A percentile compares a stretch with the other conserved stretches of the same genome.
Evolutionary conservation across 2,329 filamentous ascomycete species (phyloP).

Genomic region (Phaeomoniella chlamydospora): DNA sequence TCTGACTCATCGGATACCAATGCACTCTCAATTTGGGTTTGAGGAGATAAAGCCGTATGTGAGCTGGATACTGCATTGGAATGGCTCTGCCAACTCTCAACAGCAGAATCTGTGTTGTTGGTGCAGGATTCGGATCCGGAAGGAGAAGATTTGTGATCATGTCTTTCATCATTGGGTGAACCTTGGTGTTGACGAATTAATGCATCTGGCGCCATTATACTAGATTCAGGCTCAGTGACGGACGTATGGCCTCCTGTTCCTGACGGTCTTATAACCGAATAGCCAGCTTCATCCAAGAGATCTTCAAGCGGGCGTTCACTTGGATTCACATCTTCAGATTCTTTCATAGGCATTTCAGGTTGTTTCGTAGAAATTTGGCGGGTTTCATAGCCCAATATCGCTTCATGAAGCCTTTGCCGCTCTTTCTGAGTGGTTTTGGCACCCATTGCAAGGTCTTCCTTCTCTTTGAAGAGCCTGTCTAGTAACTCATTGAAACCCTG

Average conservation of each 20-base stretch:
- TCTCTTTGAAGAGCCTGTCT: conserved; percentile 67
- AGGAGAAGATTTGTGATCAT: not conserved
- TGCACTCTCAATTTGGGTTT: not conserved
- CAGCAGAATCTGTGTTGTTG: not conserved
- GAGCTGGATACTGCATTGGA: conserved; percentile 1
- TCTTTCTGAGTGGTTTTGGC: conserved; percentile 48
- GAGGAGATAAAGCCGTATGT: not conserved
- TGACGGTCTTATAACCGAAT: too few species aligned
- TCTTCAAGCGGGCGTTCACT: conserved; percentile 25
- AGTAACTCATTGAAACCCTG: conserved; percentile 88
- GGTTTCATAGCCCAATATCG: conserved; percentile 21
- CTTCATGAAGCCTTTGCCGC: conserved; percentile 38
- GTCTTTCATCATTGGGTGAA: not conserved
- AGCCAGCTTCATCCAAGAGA: conserved; percentile 26
- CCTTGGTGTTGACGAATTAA: not conserved
- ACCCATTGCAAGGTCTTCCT: conserved; percentile 61
- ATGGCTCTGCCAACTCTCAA: not conserved
- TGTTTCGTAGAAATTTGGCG: conserved; percentile 14
- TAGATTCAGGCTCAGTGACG: conserved; percentile 7
- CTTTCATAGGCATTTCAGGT: conserved; percentile 14
- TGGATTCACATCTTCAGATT: conserved; percentile 10
- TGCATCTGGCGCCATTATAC: not conserved
- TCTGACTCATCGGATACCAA: not conserved
- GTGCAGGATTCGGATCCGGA: not conserved
- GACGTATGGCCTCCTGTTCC: too few species aligned